Percentiles rank a stretch among this genome's conserved stretches.
Conservation (phyloP, 768 basidiomycete genomes). For the Agrocybe chaxingu region DNA sequence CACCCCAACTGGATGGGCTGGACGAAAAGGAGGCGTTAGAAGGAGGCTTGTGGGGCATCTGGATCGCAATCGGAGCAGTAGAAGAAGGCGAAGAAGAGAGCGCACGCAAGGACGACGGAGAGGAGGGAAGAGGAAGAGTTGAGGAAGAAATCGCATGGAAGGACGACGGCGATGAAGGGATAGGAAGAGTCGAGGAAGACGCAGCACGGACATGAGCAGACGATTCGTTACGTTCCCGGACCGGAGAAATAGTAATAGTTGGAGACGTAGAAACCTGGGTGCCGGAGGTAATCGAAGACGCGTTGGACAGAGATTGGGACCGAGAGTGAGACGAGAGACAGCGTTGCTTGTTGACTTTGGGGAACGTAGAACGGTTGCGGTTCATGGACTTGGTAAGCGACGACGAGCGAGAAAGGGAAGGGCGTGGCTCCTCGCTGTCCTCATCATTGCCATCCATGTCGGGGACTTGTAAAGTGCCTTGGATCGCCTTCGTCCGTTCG, state of each 20-base stretch:
- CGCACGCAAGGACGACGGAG: background rate
- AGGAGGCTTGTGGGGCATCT: conserved; percentile 6
- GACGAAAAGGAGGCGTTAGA: conserved; percentile 14
- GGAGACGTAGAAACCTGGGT: conserved; percentile 10
- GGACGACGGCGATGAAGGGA: background rate
- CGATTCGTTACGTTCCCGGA: conserved; percentile 2
- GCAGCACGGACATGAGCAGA: conserved; percentile 5
- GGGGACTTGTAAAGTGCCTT: conserved; percentile 7
- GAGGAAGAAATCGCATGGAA: conserved; percentile 5
- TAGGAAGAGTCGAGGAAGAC: conserved; percentile 8
- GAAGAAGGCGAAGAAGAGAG: conserved; percentile 7
- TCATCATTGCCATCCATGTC: conserved; percentile 11
- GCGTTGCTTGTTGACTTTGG: conserved; percentile 9
- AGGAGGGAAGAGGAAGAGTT: conserved; percentile 1
- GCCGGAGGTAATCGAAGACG: background rate
- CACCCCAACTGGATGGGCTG: conserved; percentile 12
- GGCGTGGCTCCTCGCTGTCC: conserved; percentile 7
- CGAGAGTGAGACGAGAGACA: conserved; percentile 9
- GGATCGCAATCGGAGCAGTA: conserved; percentile 15
- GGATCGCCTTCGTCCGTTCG: conserved; percentile 22
- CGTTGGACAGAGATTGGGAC: conserved; percentile 1
- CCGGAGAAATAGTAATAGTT: conserved; percentile 13
- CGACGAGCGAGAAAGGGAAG: conserved; percentile 6
- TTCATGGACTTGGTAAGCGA: conserved; percentile 6
- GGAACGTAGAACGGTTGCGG: conserved; percentile 10